These are phyloP conservation scores for Chaetomium sp. DNA, from an alignment of 2,329 filamentous ascomycete genomes.

Conservation along the genomic window DNA sequence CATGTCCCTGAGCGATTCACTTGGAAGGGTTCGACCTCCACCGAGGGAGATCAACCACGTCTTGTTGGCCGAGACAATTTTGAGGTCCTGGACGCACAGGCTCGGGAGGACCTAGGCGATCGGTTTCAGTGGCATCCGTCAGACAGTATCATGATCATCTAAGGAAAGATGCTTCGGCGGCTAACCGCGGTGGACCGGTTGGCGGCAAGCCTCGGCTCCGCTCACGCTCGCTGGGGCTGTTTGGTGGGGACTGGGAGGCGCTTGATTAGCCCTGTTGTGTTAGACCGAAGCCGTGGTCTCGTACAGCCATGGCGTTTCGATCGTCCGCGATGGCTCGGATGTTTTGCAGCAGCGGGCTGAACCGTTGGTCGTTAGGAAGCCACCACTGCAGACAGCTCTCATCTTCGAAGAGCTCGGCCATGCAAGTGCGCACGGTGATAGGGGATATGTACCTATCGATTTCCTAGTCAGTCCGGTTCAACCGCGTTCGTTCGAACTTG, in stretches of 20 bases:
- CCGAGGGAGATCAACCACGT: background rate
- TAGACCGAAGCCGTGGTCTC: too few species aligned
- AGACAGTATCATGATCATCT: too few species aligned
- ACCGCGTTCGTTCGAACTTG: too few species aligned
- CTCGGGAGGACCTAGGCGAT: too few species aligned
- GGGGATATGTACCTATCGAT: slow-evolving; percentile 72
- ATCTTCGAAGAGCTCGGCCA: slow-evolving; percentile 70
- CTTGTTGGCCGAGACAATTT: slow-evolving; percentile 1
- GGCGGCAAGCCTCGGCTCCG: too few species aligned
- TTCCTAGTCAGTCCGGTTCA: background rate
- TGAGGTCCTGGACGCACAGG: background rate
- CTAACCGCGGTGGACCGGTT: too few species aligned
- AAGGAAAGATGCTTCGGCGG: too few species aligned
- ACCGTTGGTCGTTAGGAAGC: slow-evolving; percentile 76
- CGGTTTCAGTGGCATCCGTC: too few species aligned
- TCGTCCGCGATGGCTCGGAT: slow-evolving; percentile 79
- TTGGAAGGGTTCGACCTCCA: background rate
- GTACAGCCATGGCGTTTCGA: slow-evolving; percentile 57
- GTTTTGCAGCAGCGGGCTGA: slow-evolving; percentile 64
- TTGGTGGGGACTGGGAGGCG: too few species aligned
- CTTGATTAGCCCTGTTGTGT: too few species aligned
- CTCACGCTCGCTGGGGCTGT: too few species aligned
- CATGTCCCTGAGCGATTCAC: background rate
- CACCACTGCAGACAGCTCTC: slow-evolving; percentile 75
- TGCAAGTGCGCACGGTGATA: slow-evolving; percentile 61